Evolutionary conservation across 176 grass and related monocot genomes (phyloP).

Genomic region (Lolium rigidum): DNA sequence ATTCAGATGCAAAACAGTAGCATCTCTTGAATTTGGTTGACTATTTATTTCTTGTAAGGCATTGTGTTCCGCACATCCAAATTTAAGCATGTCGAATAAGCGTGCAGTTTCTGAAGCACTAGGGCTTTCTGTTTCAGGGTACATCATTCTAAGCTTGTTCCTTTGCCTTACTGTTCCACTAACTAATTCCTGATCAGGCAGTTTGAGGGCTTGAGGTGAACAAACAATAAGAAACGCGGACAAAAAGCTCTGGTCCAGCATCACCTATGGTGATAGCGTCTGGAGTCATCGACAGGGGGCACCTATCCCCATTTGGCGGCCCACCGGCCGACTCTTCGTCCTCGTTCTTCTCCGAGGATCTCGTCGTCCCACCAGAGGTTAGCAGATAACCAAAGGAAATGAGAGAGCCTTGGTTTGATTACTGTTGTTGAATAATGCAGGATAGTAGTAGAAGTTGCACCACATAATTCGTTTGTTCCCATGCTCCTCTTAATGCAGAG

Average conservation of each 20-base stretch:
- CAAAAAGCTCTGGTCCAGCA: neutral
- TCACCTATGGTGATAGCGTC: conserved; percentile 58
- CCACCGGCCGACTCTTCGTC: conserved; percentile 47
- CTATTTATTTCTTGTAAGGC: neutral
- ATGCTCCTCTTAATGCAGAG: conserved; percentile 40
- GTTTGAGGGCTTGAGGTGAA: conserved; percentile 27
- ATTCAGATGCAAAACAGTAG: neutral
- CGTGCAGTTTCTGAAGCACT: neutral
- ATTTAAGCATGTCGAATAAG: neutral
- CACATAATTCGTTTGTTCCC: conserved; percentile 10
- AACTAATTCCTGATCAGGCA: conserved; percentile 28
- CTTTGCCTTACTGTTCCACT: neutral
- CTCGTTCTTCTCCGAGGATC: conserved; percentile 62
- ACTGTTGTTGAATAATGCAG: conserved; percentile 21
- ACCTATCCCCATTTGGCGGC: conserved; percentile 32
- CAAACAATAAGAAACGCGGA: neutral
- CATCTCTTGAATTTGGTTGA: neutral
- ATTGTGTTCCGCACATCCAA: neutral
- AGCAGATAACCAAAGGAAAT: neutral
- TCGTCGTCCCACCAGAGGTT: conserved; percentile 52
- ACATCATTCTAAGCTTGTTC: neutral
- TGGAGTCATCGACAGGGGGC: conserved; percentile 50
- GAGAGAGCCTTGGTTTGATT: neutral
- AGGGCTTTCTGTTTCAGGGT: conserved; percentile 26
- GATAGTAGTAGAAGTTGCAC: neutral